Conservation (phyloP, 2,329 filamentous ascomycete species). For the Hirsutella minnesotensis region DNA sequence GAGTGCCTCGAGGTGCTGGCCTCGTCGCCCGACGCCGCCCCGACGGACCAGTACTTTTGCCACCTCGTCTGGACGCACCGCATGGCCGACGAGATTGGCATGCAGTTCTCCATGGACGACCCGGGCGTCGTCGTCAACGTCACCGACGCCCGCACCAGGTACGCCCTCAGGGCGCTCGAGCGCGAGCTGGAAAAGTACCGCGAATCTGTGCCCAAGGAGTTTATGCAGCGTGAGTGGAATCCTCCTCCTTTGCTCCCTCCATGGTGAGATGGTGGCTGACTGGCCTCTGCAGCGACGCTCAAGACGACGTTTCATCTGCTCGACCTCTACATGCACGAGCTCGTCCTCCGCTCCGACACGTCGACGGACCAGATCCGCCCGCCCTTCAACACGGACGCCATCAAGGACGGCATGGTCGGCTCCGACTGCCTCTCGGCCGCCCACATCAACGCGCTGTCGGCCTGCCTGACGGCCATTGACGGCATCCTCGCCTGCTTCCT, state of each 20-base stretch:
- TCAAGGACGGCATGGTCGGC: constrained; percentile 28
- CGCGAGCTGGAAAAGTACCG: constrained; percentile 50
- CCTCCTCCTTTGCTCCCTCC: background rate
- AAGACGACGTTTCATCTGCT: constrained; percentile 52
- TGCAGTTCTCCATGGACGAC: constrained; percentile 58
- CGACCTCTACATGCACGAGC: constrained; percentile 65
- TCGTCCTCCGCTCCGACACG: constrained; percentile 53
- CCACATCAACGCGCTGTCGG: constrained; percentile 54
- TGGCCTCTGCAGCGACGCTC: constrained; percentile 46
- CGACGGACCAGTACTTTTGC: constrained; percentile 45
- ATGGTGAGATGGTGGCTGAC: too few relatives aligned
- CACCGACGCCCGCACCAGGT: constrained; percentile 50
- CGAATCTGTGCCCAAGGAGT: constrained; percentile 36
- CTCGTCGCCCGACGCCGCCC: constrained; percentile 39
- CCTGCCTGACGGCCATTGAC: constrained; percentile 56
- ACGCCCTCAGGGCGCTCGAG: constrained; percentile 53
- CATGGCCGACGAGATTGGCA: constrained; percentile 56
- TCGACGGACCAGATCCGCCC: constrained; percentile 42
- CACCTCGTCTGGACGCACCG: constrained; percentile 48
- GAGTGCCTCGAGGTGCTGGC: constrained; percentile 46
- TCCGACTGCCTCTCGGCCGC: constrained; percentile 30
- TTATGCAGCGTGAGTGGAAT: constrained; percentile 39
- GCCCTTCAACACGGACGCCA: constrained; percentile 31
- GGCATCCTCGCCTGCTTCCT: constrained; percentile 54
- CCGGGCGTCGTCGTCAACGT: constrained; percentile 41